These are phyloP conservation scores for Carex pumila DNA, from an alignment of 176 grass and related monocot species.

Conservation along the genomic window DNA sequence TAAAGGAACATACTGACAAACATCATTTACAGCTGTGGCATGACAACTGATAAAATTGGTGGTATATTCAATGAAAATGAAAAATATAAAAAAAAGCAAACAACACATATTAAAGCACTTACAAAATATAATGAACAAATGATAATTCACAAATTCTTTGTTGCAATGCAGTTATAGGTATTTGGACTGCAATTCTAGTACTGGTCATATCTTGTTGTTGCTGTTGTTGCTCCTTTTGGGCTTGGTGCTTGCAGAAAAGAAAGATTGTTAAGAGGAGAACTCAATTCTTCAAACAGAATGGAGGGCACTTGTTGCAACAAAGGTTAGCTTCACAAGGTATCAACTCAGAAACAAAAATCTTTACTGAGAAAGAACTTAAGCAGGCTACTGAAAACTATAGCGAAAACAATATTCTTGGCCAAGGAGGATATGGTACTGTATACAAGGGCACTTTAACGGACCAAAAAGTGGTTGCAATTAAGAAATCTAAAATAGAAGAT, in stretches of 20 bases:
- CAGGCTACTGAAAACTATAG: conserved; percentile 6
- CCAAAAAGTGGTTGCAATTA: conserved; percentile 13
- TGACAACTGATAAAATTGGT: not conserved
- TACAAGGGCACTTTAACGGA: conserved; percentile 11
- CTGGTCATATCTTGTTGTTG: not conserved
- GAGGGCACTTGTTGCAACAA: conserved; percentile 10
- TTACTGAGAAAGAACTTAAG: not conserved
- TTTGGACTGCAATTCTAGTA: not conserved
- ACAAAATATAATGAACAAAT: not conserved
- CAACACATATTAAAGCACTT: not conserved
- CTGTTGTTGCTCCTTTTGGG: not conserved
- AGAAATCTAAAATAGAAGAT: conserved; percentile 2
- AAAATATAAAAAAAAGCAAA: not conserved
- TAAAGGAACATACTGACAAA: too few relatives aligned
- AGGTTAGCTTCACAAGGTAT: conserved; percentile 5
- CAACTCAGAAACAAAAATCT: conserved; percentile 4
- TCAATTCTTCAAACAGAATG: conserved; percentile 7
- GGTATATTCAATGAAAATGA: not conserved
- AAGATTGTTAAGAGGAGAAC: conserved; percentile 5
- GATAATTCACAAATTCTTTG: not conserved
- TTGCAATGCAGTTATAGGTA: not conserved
- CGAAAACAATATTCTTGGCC: not conserved
- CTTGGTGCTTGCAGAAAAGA: not conserved
- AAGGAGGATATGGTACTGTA: conserved; percentile 14
- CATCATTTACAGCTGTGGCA: not conserved